Base-by-base conservation (phyloP, 2,329 filamentous ascomycete species). In the Rutstroemia sp. region DNA sequence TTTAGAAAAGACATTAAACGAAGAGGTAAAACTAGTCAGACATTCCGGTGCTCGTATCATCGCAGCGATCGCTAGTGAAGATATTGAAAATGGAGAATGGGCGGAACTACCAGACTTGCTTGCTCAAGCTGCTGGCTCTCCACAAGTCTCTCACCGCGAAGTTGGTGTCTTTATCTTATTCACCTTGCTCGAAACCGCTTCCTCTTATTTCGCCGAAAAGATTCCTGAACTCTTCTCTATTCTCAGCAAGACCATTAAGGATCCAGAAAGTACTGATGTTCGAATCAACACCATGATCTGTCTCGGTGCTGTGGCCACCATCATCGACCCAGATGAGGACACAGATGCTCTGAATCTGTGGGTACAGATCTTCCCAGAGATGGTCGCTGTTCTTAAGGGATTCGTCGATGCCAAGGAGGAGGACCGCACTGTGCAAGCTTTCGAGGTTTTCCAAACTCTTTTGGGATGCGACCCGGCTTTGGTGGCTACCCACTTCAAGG, bases 391-490 rank as follows among this genome's bases (percentile, higher is more conserved):
- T 10, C 80, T 97, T 63, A 94, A 96, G 79, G 81, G 86, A 61
- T 83, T 88, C 25, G 88, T 97, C 57, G 82, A 90, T 65, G 80
- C 81, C 57, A 81, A 82, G 57, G 88, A 96, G 65, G 92, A 96
- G 65, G 92, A 96, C 69, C 87, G 88, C 70, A 86, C 88, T 65
- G 89, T 92, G 78, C 86, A 92, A 69, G 84, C 90, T 25, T 99
- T 97, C 66, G 94, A 97, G 71, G 91, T 96, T 63, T 96, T 97
- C 81, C 94, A 97, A 77, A 94, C 89, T 51, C 86, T 96, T 67
- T 82, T 99, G 54, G 88, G 88, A 61, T 96, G 90, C 71, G 92
- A 96, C 70, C 87, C 89, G 30, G 82, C 89, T 48, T 81, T 97
- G 51, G 77, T 97, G 52, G 88, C 86, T 63, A 79, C 82, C 55